Conservation (phyloP, 305 asterid species). For the Fraxinus platypoda region DNA sequence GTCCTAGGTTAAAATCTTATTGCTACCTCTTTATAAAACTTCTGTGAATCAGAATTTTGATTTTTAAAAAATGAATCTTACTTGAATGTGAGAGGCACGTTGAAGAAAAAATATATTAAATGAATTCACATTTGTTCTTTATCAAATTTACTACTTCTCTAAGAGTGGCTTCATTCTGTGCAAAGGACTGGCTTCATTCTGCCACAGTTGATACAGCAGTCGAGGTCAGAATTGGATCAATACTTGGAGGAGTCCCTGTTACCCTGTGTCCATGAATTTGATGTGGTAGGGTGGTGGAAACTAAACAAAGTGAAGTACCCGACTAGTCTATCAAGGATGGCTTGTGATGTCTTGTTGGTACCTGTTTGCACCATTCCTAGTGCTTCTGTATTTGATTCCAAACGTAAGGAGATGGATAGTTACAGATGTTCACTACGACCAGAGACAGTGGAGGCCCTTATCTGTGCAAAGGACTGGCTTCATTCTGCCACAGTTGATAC, state of each 20-base stretch:
- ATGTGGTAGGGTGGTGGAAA: constrained; percentile 69
- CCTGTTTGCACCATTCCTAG: constrained; percentile 55
- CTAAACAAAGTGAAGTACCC: constrained; percentile 55
- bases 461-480: constrained; percentile 68
- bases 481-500: constrained; percentile 29
- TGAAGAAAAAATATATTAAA: background rate
- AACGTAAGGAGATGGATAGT: constrained; percentile 59
- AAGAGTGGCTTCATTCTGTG: too few relatives aligned
- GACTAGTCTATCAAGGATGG: constrained; percentile 65
- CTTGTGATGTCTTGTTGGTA: constrained; percentile 56
- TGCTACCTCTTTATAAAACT: background rate
- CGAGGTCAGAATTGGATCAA: constrained; percentile 55
- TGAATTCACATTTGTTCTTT: too few relatives aligned
- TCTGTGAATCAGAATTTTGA: background rate
- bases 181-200: too few relatives aligned
- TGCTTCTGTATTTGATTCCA: constrained; percentile 42
- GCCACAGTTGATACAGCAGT: too few relatives aligned
- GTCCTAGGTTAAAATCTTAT: background rate
- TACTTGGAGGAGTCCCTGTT: constrained; percentile 59
- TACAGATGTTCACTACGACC: constrained; percentile 59
- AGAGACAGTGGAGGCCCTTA: constrained; percentile 62
- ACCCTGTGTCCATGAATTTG: constrained; percentile 61
- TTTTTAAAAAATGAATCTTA: background rate
- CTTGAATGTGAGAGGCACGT: background rate
- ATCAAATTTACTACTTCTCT: background rate